Percentiles rank a stretch among this genome's conserved stretches.
These are phyloP conservation scores for Microascus cirrosus DNA, from an alignment of 2,329 filamentous ascomycete species.

Conservation along the genomic window DNA sequence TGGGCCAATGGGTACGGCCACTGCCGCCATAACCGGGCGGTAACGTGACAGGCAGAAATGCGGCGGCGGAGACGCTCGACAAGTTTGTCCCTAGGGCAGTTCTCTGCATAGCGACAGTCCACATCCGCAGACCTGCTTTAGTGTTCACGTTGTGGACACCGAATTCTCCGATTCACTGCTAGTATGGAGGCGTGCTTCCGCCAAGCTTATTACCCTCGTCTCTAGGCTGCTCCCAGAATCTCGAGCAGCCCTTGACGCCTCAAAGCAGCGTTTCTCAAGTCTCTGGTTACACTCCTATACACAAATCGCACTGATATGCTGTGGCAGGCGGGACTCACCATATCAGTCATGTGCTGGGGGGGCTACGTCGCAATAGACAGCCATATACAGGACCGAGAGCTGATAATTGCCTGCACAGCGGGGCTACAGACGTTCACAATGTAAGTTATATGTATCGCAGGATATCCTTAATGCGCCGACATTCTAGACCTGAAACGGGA, in stretches of 20 bases:
- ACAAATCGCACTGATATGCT: neutral
- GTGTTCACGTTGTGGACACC: neutral
- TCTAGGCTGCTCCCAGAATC: neutral
- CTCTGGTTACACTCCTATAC: neutral
- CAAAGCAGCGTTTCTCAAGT: neutral
- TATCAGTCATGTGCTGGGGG: neutral
- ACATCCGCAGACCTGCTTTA: neutral
- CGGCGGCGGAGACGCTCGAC: neutral
- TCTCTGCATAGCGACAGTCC: conserved; percentile 14
- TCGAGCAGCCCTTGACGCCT: neutral
- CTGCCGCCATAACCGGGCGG: neutral
- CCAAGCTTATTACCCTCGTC: neutral
- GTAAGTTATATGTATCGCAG: neutral
- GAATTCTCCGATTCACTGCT: neutral
- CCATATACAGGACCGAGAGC: neutral
- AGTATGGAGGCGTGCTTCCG: neutral
- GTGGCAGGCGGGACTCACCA: neutral
- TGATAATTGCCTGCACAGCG: neutral
- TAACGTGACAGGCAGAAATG: too few relatives aligned
- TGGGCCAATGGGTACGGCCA: neutral
- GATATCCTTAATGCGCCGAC: neutral
- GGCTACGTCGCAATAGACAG: neutral
- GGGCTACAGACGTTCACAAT: neutral
- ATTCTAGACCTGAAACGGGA: neutral
- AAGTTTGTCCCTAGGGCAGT: conserved; percentile 25